phyloP scores from a whole-genome alignment of 2,329 filamentous ascomycete genomes.

The Thelonectria blattea region DNA sequence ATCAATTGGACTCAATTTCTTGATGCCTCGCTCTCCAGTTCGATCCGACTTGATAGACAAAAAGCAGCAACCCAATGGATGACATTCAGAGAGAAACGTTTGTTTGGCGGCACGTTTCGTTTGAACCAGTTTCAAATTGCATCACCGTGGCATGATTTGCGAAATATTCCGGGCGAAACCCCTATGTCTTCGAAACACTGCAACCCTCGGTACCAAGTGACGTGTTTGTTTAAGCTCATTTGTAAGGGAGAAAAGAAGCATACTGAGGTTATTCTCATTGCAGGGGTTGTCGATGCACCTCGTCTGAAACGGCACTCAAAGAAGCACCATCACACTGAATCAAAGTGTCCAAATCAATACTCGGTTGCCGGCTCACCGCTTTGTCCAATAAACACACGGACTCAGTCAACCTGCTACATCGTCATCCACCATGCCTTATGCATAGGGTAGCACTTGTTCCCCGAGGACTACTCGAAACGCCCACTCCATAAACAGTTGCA shows the following conservation, averaged over 20 bases:
- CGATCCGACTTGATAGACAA: not conserved
- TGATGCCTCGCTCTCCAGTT: not conserved
- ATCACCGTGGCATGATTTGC: conserved; percentile 6
- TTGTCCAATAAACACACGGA: no score
- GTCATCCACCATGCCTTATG: no score
- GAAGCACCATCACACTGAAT: no score
- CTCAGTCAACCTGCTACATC: no score
- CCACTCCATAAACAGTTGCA: no score
- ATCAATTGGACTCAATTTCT: not conserved
- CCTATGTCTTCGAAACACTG: no score
- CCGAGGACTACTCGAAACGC: no score
- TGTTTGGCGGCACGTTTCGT: conserved; percentile 7
- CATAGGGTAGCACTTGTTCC: no score
- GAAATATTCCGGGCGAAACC: not conserved
- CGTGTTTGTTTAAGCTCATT: not conserved
- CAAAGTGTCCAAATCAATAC: no score
- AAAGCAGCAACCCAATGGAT: not conserved
- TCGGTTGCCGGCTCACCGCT: no score
- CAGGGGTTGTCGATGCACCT: not conserved
- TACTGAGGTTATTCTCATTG: not conserved
- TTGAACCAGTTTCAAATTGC: conserved; percentile 10
- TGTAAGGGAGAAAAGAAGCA: conserved; percentile 9
- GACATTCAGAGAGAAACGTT: not conserved
- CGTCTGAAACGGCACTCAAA: no score
- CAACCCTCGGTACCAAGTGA: no score